A percentile compares a stretch with the other conserved stretches of the same genome.
These are phyloP conservation scores for Hydnum rufescens DNA, from an alignment of 768 basidiomycete genomes.

Conservation along the genomic window DNA sequence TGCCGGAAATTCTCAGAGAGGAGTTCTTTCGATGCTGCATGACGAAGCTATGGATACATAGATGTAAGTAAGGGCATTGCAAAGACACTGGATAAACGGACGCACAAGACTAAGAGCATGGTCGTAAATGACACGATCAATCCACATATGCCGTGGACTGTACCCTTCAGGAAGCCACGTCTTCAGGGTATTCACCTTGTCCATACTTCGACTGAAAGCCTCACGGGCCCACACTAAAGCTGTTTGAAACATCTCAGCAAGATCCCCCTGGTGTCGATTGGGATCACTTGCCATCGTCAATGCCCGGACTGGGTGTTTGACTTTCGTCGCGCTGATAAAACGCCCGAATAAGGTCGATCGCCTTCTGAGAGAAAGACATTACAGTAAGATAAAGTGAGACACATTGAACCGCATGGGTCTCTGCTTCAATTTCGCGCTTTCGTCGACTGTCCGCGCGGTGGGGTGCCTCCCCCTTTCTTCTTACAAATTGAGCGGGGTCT, in stretches of 20 bases:
- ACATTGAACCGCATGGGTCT: conserved; percentile 66
- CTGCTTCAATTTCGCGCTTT: conserved; percentile 59
- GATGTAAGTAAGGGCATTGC: neutral
- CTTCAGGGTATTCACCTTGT: conserved; percentile 74
- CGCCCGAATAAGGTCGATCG: conserved; percentile 33
- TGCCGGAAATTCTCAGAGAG: conserved; percentile 57
- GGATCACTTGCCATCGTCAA: conserved; percentile 43
- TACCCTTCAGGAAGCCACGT: conserved; percentile 63
- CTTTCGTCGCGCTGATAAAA: conserved; percentile 21
- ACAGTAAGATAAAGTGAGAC: conserved; percentile 80
- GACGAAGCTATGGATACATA: conserved; percentile 46
- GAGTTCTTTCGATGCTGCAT: conserved; percentile 79
- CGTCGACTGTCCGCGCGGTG: conserved; percentile 47
- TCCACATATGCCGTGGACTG: conserved; percentile 64
- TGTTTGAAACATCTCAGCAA: conserved; percentile 16
- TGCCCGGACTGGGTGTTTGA: conserved; percentile 35
- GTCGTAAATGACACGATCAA: conserved; percentile 86
- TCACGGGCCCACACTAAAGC: conserved; percentile 81
- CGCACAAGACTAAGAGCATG: conserved; percentile 69
- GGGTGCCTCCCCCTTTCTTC: conserved; percentile 52
- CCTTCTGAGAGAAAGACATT: conserved; percentile 84
- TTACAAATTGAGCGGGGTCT: conserved; percentile 55
- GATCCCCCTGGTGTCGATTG: conserved; percentile 2
- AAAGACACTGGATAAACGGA: conserved; percentile 10
- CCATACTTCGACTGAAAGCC: conserved; percentile 86